Conservation (phyloP, 164 flowering plant species). For the Nymphaea colorata region DNA sequence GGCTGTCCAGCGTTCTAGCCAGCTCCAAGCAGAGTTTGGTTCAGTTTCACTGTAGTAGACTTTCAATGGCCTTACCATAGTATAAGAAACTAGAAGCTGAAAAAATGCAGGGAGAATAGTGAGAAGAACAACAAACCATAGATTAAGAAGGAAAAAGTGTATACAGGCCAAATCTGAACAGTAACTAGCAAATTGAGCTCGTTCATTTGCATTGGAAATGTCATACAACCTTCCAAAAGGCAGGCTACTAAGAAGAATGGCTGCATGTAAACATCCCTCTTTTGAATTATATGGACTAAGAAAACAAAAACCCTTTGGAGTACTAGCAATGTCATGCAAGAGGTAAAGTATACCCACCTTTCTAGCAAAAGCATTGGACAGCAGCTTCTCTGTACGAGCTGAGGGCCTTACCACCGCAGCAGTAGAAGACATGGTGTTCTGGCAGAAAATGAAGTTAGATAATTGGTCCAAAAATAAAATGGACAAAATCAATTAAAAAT, state of each 20-base stretch:
- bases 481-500: neutral
- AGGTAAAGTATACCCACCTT: conserved; percentile 29
- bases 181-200: too few species aligned
- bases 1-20: conserved; percentile 84
- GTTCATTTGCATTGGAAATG: too few species aligned
- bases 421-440: conserved; percentile 20
- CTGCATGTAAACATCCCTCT: too few species aligned
- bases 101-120: neutral
- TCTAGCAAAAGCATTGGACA: conserved; percentile 35
- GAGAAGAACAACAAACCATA: conserved; percentile 4
- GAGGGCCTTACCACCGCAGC: conserved; percentile 11
- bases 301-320: too few species aligned
- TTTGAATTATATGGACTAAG: too few species aligned
- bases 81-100: conserved; percentile 59
- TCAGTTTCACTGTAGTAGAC: conserved; percentile 48
- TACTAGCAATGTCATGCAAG: neutral
- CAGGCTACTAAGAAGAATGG: too few species aligned
- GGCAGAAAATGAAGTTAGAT: conserved; percentile 4
- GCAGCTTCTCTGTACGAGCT: conserved; percentile 13
- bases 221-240: too few species aligned
- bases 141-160: too few species aligned
- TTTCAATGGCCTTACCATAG: conserved; percentile 43
- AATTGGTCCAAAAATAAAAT: neutral
- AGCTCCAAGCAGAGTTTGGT: conserved; percentile 54
- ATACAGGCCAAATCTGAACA: too few species aligned